Conservation (phyloP, 805 yeast genomes). For the Teunomyces lycoperdinae region DNA sequence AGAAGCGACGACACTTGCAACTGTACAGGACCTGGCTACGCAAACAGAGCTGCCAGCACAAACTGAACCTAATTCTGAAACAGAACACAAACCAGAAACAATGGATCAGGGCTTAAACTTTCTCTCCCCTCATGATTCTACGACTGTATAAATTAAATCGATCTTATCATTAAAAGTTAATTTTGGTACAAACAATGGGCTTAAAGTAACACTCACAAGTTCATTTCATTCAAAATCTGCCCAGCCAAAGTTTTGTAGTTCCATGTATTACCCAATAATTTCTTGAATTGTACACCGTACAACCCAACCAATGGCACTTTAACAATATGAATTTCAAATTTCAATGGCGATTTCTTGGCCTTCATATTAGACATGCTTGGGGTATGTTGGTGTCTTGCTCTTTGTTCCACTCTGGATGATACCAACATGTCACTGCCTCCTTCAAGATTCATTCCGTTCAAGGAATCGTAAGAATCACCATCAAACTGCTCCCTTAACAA, state of each 20-base stretch:
- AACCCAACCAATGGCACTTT: slow-evolving; percentile 87
- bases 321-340: slow-evolving; percentile 88
- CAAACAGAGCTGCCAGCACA: neutral
- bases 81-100: too few relatives aligned
- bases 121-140: neutral
- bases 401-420: slow-evolving; percentile 57
- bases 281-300: slow-evolving; percentile 93
- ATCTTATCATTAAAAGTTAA: neutral
- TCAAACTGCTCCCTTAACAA: slow-evolving; percentile 29
- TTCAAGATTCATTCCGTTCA: slow-evolving; percentile 48
- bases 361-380: slow-evolving; percentile 19
- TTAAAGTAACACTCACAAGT: slow-evolving; percentile 37
- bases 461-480: slow-evolving; percentile 61
- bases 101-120: too few relatives aligned
- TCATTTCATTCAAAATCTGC: slow-evolving; percentile 70
- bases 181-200: neutral
- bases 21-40: neutral
- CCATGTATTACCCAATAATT: slow-evolving; percentile 92
- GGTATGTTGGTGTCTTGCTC: slow-evolving; percentile 33
- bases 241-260: slow-evolving; percentile 88
- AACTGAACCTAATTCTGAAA: neutral
- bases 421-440: slow-evolving; percentile 60
- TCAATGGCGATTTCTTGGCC: slow-evolving; percentile 52
- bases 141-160: slow-evolving; percentile 3
- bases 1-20: neutral